These are phyloP conservation scores for Neurospora discreta DNA, from an alignment of 495 filamentous ascomycete genomes.

Conservation along the genomic window DNA sequence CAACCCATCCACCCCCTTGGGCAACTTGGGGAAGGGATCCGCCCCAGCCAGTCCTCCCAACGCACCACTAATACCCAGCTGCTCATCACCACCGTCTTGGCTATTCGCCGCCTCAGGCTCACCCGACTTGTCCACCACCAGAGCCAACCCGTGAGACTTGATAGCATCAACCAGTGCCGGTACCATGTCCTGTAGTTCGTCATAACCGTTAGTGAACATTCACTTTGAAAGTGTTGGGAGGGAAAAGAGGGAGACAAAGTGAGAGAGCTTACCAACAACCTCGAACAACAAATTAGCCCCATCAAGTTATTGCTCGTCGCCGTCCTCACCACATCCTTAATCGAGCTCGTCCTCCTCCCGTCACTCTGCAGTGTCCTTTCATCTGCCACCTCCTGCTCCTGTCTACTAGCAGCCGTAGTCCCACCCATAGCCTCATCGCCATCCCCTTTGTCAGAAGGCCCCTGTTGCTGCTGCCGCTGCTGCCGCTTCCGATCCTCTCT, in stretches of 20 bases:
- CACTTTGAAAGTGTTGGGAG: neutral
- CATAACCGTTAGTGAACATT: neutral
- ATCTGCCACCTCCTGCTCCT: constrained; percentile 8
- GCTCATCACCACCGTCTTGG: constrained; percentile 3
- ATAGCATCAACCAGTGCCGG: constrained; percentile 86
- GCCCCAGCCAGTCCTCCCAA: constrained; percentile 1
- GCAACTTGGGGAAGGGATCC: constrained; percentile 36
- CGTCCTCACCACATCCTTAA: constrained; percentile 90
- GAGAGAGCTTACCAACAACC: constrained; percentile 58
- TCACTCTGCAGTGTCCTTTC: constrained; percentile 43
- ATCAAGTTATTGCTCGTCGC: constrained; percentile 96
- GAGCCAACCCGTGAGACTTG: constrained; percentile 83
- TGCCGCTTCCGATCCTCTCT: constrained; percentile 24
- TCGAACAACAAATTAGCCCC: constrained; percentile 83
- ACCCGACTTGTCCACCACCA: constrained; percentile 76
- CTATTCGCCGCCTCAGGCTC: constrained; percentile 16
- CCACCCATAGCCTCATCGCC: neutral
- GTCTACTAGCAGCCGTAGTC: constrained; percentile 1
- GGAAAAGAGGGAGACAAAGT: neutral
- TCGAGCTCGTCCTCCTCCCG: constrained; percentile 61
- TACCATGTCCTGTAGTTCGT: constrained; percentile 77
- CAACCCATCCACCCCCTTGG: constrained; percentile 72
- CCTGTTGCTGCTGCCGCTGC: neutral
- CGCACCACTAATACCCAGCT: constrained; percentile 2
- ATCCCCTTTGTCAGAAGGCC: neutral